Conservation (phyloP, 345 rosid species). For the Moricandia moricandioides region DNA sequence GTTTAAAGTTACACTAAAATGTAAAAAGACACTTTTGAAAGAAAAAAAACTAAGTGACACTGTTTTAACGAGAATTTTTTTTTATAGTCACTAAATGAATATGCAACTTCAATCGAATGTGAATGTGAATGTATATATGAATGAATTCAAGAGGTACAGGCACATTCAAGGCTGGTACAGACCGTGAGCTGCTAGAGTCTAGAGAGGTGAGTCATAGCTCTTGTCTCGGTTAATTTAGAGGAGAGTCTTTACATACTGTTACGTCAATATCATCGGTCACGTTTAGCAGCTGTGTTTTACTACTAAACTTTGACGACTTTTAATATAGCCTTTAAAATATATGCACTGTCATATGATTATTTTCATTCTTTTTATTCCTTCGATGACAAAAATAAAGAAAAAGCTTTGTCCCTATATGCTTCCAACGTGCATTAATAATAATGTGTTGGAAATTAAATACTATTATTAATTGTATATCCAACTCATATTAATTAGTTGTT, state of each 20-base stretch:
- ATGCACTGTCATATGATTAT: slow-evolving; percentile 13
- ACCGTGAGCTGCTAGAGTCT: slow-evolving; percentile 4
- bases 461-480: slow-evolving; percentile 16
- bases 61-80: background rate
- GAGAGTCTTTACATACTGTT: background rate
- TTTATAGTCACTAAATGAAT: background rate
- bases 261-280: slow-evolving; percentile 24
- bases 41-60: background rate
- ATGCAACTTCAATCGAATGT: background rate
- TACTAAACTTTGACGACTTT: slow-evolving; percentile 11
- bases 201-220: slow-evolving; percentile 14
- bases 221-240: slow-evolving; percentile 1
- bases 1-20: background rate
- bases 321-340: background rate
- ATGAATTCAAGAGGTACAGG: background rate
- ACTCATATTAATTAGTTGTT: background rate
- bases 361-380: slow-evolving; percentile 30
- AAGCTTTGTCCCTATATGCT: slow-evolving; percentile 38
- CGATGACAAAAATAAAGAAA: slow-evolving; percentile 20
- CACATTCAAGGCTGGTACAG: slow-evolving; percentile 1
- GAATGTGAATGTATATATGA: background rate
- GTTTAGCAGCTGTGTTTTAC: slow-evolving; percentile 10
- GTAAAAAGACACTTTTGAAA: background rate
- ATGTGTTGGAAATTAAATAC: slow-evolving; percentile 15
- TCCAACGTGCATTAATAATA: slow-evolving; percentile 37